Evolutionary conservation across 2,329 filamentous ascomycete genomes (phyloP).

Genomic region (Botrytis tulipae): DNA sequence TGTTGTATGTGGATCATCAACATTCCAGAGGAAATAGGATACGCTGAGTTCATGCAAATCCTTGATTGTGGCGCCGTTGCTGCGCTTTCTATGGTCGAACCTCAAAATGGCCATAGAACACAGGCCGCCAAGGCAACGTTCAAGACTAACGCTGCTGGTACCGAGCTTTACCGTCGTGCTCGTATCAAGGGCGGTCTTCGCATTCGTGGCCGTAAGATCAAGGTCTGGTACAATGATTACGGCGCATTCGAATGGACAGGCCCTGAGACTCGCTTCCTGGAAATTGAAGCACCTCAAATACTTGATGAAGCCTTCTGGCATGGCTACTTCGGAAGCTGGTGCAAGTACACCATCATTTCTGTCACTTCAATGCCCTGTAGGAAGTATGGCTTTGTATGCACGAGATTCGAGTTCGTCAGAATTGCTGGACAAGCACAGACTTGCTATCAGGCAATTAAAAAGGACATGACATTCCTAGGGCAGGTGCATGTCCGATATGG

Average conservation of each 20-base stretch:
- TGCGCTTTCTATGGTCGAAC: background rate
- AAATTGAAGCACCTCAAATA: background rate
- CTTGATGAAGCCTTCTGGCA: conserved; percentile 8
- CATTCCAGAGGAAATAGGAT: conserved; percentile 21
- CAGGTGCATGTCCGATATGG: background rate
- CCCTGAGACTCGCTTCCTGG: conserved; percentile 7
- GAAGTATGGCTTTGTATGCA: background rate
- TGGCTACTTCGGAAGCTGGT: conserved; percentile 3
- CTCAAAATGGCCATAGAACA: background rate
- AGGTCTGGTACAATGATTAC: conserved; percentile 19
- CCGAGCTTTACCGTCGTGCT: conserved; percentile 3
- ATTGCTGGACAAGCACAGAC: conserved; percentile 4
- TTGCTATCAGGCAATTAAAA: conserved; percentile 5
- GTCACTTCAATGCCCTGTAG: background rate
- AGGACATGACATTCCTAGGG: background rate
- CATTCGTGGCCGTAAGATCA: background rate
- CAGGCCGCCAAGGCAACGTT: conserved; percentile 13
- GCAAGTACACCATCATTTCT: conserved; percentile 4
- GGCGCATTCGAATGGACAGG: conserved; percentile 14
- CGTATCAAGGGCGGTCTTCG: background rate
- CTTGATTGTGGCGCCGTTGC: conserved; percentile 4
- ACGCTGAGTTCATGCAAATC: conserved; percentile 21
- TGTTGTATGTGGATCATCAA: conserved; percentile 30
- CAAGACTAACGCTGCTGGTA: background rate
- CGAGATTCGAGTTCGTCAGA: background rate